Evolutionary conservation across 768 basidiomycete species (phyloP), one percentile per base, ranked within the genome.

Genomic region (Boletales sp.): DNA sequence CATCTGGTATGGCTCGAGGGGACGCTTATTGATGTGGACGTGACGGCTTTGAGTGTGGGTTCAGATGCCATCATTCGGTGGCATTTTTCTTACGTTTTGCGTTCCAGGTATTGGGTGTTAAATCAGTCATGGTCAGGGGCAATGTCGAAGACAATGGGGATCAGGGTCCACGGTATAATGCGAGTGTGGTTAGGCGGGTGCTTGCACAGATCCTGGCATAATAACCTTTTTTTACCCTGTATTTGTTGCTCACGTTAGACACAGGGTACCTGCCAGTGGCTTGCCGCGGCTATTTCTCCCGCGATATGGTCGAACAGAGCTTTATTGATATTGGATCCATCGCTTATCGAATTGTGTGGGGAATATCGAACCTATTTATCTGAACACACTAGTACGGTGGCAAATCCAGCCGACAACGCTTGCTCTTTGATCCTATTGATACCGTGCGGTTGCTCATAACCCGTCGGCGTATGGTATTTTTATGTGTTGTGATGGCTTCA

Each of bases 1-100:
- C 91, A 95, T 67, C 66, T 97, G 24, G 80, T 94, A 5, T 86
- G 87, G 68, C 75, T 94, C 10, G 77, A 81, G 59, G 84, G 79
- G 2, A 78, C 83, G 4, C 60, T 62, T 9, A 78, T 97, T 9
- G 54, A 67, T 0, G 81, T 95, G 19, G 84, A 95, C 62, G 72
- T 74, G 35, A 63, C 66, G 40, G 68, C 66, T 10, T 78, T 94
- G 41, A 78, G 77, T 38, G 93, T 91, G 59, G 62, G 83, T 40
- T 43, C 36, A 27, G 17, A 21, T 40, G 47, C 19, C 43, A 42
- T 45, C 52, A 32, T 40, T 34, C 19, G 12, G 24, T 9, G n/a
- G n/a, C 10, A 30, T 40, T 31, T 0, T 32, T 40, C 41, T 58
- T 40, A 51, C 42, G 49, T 21, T 36, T 52, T 43, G 31, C 30